Base-by-base conservation (phyloP, 2,329 filamentous ascomycete genomes). In the Dryadomyces quercus-mongolicae region DNA sequence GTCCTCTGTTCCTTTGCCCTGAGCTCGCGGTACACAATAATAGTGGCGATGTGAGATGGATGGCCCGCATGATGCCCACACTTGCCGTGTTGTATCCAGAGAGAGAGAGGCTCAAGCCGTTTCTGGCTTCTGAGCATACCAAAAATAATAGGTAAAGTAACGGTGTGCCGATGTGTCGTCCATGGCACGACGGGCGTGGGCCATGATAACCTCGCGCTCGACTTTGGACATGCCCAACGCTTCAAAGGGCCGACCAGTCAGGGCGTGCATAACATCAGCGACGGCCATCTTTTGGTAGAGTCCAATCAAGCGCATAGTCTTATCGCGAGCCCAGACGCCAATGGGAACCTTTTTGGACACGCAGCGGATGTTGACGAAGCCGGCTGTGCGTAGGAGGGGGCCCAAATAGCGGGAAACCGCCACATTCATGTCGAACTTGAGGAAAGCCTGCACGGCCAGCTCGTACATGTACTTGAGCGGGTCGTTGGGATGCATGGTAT, bases 281-380 rank as follows among this genome's bases (percentile, higher is more conserved):
- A 74, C 63, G 43, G 67, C 66, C 22, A 64, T 62, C 56, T 69
- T 67, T 64, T 69, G 69, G 56, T 73, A 67, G 16, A 68, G 60
- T 4, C 74, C 74, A 1, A 74, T 60, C 3, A 68, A 65, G 48
- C 69, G 67, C 13, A 72, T 60, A 54, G 60, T 67, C 36, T 61
- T 64, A 52, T 74, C 69, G 43, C 63, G 64, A 6, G 72, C 62
- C 74, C 74, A 77, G 2, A 67, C 64, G 1, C 71, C 72, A 21
- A 75, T 66, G 10, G 73, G 73, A 0, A 74, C 67, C 59, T 74
- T 74, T 55, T 71, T 68, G 18, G 65, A 63, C 43, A 70, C 62
- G 52, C 66, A 65, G 4, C 66, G 65, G 15, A 76, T 63, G 55
- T 71, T 69, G 25, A 59, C 62, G 59, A 76, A 77, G 36, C 74